Percentiles rank a stretch among this genome's conserved stretches.
Evolutionary conservation across 108 stramenopile species (phyloP).

Genomic region (Skeletonema marinoi): DNA sequence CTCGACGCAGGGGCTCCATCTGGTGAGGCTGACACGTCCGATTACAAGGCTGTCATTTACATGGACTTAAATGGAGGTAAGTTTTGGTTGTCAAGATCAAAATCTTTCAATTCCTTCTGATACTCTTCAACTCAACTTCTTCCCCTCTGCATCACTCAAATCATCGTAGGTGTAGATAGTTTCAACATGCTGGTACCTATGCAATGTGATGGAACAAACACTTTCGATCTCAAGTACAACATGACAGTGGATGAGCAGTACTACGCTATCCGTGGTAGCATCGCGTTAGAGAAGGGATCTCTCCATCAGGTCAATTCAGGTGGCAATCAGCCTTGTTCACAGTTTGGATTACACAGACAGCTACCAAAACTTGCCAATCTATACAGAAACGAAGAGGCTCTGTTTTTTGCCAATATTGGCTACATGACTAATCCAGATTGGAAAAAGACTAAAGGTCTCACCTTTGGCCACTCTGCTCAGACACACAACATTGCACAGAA

Average conservation of each 20-base stretch:
- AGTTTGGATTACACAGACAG: conserved; percentile 51
- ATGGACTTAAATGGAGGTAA: conserved; percentile 52
- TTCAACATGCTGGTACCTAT: conserved; percentile 64
- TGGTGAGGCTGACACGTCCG: conserved; percentile 6
- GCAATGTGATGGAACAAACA: neutral
- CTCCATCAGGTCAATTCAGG: conserved; percentile 35
- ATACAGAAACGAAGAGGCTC: conserved; percentile 42
- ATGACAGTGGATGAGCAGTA: conserved; percentile 45
- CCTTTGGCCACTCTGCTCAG: conserved; percentile 1
- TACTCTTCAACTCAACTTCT: too few relatives aligned
- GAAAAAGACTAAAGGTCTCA: neutral
- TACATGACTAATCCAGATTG: conserved; percentile 38
- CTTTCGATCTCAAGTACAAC: conserved; percentile 8
- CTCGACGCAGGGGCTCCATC: neutral
- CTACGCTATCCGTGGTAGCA: conserved; percentile 37
- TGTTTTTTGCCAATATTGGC: conserved; percentile 55
- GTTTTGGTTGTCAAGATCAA: too few relatives aligned
- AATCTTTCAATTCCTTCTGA: too few relatives aligned
- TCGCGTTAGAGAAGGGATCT: conserved; percentile 18
- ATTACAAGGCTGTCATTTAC: conserved; percentile 71
- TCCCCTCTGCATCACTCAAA: too few relatives aligned
- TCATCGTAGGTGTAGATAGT: conserved; percentile 38
- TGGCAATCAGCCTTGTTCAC: conserved; percentile 41
- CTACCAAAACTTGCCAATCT: conserved; percentile 28
- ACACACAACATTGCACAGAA: neutral